Conservation (phyloP, 179 eudicot species). For the Heliamphora pulchella region DNA sequence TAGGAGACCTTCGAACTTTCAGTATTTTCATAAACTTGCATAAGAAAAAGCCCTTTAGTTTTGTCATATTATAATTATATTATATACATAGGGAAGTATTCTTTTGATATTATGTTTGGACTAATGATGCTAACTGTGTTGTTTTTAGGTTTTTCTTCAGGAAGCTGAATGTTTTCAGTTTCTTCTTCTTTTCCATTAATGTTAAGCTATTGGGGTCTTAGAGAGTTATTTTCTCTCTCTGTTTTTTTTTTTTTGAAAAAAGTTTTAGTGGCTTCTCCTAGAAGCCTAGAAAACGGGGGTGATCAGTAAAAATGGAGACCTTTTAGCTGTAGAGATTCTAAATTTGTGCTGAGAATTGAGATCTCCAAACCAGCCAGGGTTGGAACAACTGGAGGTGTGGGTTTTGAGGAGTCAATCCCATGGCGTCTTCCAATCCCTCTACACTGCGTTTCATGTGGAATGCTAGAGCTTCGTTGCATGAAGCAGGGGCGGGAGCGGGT, state of each 20-base stretch:
- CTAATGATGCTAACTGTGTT: no score
- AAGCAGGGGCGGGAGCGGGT: no score
- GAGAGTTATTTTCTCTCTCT: no score
- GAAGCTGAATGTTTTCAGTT: no score
- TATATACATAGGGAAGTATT: no score
- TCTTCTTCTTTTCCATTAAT: no score
- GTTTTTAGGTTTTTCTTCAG: no score
- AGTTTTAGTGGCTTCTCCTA: background rate
- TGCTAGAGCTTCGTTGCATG: background rate
- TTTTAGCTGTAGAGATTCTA: background rate
- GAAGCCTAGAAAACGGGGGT: background rate
- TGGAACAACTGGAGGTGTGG: background rate
- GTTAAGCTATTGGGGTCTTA: background rate
- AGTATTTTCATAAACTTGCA: background rate
- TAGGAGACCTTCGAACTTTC: background rate
- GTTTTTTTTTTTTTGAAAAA: background rate
- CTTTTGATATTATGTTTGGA: no score
- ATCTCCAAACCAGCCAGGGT: background rate
- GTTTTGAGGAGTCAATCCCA: background rate
- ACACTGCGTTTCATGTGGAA: no score
- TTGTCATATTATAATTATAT: no score
- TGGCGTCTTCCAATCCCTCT: background rate
- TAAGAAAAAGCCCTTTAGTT: no score
- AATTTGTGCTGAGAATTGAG: background rate
- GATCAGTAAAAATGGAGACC: background rate